phyloP scores from a whole-genome alignment of 192 early-diverging fungal species.

The Coemansia sp. region DNA sequence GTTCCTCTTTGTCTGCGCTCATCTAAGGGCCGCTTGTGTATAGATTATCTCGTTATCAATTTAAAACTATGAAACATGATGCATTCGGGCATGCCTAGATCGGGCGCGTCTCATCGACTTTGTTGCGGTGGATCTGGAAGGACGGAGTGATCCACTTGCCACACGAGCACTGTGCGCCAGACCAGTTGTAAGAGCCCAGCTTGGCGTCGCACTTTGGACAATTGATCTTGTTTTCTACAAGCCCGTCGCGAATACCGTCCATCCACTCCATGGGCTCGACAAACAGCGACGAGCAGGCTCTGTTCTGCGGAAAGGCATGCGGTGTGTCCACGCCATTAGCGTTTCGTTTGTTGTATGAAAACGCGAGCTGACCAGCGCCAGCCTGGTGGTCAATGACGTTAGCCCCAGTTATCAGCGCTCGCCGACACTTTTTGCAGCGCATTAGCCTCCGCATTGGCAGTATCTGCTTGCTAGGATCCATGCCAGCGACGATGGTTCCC shows the following conservation, averaged over 20 bases:
- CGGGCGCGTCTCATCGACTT: conserved; percentile 65
- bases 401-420: conserved; percentile 61
- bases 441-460: conserved; percentile 20
- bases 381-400: conserved; percentile 71
- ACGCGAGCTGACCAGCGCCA: conserved; percentile 72
- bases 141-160: conserved; percentile 81
- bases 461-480: conserved; percentile 49
- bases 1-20: background rate
- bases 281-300: conserved; percentile 75
- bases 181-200: conserved; percentile 81
- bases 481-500: conserved; percentile 58
- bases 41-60: conserved; percentile 7
- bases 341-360: conserved; percentile 75
- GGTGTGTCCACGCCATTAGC: conserved; percentile 46
- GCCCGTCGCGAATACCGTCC: conserved; percentile 59
- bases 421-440: conserved; percentile 66
- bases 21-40: background rate
- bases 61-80: background rate
- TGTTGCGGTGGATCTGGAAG: conserved; percentile 75
- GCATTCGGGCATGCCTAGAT: conserved; percentile 1
- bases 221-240: conserved; percentile 67
- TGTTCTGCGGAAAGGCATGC: conserved; percentile 53
- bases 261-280: conserved; percentile 89
- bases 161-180: conserved; percentile 75
- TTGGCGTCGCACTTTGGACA: conserved; percentile 83